phyloP scores from a whole-genome alignment of 768 basidiomycete species.

The Leccinum fibrillosum region DNA sequence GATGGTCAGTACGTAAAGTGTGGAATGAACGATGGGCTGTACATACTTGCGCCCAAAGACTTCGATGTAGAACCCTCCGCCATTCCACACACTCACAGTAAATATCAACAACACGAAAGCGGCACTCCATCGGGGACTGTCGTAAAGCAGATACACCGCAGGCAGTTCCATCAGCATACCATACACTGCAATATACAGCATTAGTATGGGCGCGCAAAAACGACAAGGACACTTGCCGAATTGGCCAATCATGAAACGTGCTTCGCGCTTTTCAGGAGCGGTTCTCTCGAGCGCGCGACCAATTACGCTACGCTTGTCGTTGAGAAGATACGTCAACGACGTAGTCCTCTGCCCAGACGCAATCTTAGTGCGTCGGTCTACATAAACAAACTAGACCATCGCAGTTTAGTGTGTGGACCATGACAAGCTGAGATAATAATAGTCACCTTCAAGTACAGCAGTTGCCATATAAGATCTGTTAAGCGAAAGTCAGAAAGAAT shows the following conservation, averaged over 20 bases:
- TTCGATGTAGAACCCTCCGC: constrained; percentile 93
- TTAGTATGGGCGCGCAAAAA: constrained; percentile 1
- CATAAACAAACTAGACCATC: constrained; percentile 65
- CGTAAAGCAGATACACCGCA: constrained; percentile 79
- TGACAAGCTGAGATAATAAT: not conserved
- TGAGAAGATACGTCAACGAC: constrained; percentile 83
- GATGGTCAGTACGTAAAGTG: constrained; percentile 3
- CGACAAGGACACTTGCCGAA: constrained; percentile 47
- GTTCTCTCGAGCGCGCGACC: constrained; percentile 66
- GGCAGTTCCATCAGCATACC: constrained; percentile 83
- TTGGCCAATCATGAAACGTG: constrained; percentile 83
- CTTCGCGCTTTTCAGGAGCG: constrained; percentile 58
- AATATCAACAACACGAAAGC: constrained; percentile 79
- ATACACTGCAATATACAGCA: constrained; percentile 53
- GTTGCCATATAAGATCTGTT: constrained; percentile 90
- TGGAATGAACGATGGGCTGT: not conserved
- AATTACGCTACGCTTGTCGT: constrained; percentile 83
- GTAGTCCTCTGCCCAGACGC: constrained; percentile 89
- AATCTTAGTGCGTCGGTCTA: constrained; percentile 87
- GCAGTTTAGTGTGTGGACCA: not conserved
- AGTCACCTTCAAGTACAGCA: constrained; percentile 85
- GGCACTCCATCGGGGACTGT: constrained; percentile 74
- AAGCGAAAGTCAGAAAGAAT: constrained; percentile 4
- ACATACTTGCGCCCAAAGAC: constrained; percentile 95
- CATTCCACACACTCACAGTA: constrained; percentile 91